Conservation (phyloP, 306 rosid species). For the Castanea mollissima region DNA sequence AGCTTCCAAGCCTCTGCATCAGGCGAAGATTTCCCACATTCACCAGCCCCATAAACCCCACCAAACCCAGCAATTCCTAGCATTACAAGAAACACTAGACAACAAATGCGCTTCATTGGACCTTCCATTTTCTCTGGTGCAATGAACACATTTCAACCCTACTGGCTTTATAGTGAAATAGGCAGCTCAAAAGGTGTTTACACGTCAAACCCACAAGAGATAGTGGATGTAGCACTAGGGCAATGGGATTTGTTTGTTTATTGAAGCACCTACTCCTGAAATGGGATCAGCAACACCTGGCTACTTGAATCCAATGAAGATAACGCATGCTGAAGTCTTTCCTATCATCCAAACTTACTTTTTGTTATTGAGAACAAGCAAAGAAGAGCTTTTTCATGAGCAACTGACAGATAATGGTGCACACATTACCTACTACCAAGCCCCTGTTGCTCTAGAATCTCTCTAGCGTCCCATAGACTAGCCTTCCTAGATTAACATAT, state of each 20-base stretch:
- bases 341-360: no score
- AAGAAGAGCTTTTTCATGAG: no score
- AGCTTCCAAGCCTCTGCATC: slow-evolving; percentile 48
- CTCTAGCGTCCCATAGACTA: no score
- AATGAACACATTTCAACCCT: not conserved
- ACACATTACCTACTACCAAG: no score
- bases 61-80: not conserved
- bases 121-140: slow-evolving; percentile 26
- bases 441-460: no score
- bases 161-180: slow-evolving; percentile 23
- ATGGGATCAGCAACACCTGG: no score
- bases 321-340: no score
- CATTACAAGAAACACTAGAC: slow-evolving; percentile 17
- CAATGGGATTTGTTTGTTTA: slow-evolving; percentile 2
- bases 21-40: slow-evolving; percentile 44
- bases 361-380: no score
- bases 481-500: no score
- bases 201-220: slow-evolving; percentile 15
- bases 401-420: no score
- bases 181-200: slow-evolving; percentile 4
- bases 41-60: slow-evolving; percentile 36
- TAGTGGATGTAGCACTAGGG: slow-evolving; percentile 40
- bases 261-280: slow-evolving; percentile 6
- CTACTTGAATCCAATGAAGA: no score
- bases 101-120: slow-evolving; percentile 26